Evolutionary conservation across 176 grass and related monocot species (phyloP).

Genomic region (Bolboschoenus planiculmis): DNA sequence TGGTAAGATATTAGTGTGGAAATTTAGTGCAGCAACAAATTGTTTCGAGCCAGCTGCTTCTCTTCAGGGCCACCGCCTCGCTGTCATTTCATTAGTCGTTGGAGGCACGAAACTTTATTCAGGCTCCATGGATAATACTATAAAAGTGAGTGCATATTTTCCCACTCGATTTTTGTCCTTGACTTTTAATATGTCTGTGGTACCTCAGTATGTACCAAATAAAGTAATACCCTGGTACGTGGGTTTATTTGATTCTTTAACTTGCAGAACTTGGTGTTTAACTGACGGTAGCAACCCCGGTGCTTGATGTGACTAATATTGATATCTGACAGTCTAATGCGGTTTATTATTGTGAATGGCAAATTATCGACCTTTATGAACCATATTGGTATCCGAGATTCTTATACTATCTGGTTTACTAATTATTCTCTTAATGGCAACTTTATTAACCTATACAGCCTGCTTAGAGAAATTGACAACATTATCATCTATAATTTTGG

Average conservation of each 20-base stretch:
- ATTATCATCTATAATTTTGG: neutral
- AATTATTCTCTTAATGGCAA: neutral
- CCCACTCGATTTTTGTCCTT: conserved; percentile 11
- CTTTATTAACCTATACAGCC: neutral
- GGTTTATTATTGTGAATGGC: neutral
- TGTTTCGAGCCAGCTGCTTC: conserved; percentile 75
- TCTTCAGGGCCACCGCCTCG: conserved; percentile 61
- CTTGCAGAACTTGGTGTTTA: neutral
- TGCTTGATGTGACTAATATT: neutral
- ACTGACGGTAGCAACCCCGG: neutral
- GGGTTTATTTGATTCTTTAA: neutral
- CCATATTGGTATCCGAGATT: neutral
- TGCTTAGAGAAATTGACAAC: neutral
- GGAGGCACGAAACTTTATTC: conserved; percentile 73
- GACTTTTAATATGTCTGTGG: conserved; percentile 7
- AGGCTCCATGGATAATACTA: conserved; percentile 88
- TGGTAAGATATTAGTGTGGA: conserved; percentile 88
- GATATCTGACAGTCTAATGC: neutral
- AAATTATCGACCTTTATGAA: neutral
- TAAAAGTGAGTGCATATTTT: conserved; percentile 51
- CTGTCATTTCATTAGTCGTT: conserved; percentile 79
- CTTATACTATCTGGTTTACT: neutral
- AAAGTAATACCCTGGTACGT: neutral
- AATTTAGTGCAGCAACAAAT: conserved; percentile 53
- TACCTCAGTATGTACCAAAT: neutral